These are phyloP conservation scores for Cyclocybe aegerita DNA, from an alignment of 768 basidiomycete genomes.

Conservation along the genomic window DNA sequence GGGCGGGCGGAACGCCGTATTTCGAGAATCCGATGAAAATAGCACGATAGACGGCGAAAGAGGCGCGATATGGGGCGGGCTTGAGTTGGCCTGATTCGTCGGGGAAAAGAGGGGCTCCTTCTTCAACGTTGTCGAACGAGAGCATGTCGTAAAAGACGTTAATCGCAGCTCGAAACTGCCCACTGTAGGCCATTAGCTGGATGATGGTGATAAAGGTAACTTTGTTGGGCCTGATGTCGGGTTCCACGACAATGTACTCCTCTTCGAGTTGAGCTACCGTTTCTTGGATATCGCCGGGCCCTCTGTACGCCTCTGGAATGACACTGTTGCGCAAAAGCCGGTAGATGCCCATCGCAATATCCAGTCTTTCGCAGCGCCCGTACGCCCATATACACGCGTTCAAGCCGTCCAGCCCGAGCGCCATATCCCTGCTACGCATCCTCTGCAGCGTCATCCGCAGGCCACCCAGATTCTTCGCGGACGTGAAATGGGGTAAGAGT, in stretches of 20 bases:
- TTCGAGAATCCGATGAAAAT: conserved; percentile 76
- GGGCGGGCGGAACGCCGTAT: conserved; percentile 41
- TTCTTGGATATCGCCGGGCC: conserved; percentile 32
- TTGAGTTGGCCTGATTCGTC: conserved; percentile 25
- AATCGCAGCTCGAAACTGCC: conserved; percentile 58
- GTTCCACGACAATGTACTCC: conserved; percentile 45
- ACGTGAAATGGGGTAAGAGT: conserved; percentile 55
- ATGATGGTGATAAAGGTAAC: conserved; percentile 70
- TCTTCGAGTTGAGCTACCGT: conserved; percentile 38
- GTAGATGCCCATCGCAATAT: conserved; percentile 63
- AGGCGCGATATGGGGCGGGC: conserved; percentile 38
- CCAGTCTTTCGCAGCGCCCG: conserved; percentile 47
- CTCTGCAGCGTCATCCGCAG: conserved; percentile 54
- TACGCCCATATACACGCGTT: conserved; percentile 76
- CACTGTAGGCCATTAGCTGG: conserved; percentile 70
- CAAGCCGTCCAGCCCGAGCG: conserved; percentile 62
- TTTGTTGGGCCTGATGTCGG: conserved; percentile 52
- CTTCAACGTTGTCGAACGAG: conserved; percentile 38
- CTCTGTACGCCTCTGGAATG: conserved; percentile 31
- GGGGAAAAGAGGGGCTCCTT: conserved; percentile 25
- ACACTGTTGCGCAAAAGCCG: conserved; percentile 58
- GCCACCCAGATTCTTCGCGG: conserved; percentile 44
- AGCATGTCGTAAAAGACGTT: conserved; percentile 69
- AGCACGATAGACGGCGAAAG: conserved; percentile 59
- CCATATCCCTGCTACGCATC: conserved; percentile 49